These are phyloP conservation scores for Linaria vulgaris DNA, from an alignment of 257 asterid species.

Conservation along the genomic window DNA sequence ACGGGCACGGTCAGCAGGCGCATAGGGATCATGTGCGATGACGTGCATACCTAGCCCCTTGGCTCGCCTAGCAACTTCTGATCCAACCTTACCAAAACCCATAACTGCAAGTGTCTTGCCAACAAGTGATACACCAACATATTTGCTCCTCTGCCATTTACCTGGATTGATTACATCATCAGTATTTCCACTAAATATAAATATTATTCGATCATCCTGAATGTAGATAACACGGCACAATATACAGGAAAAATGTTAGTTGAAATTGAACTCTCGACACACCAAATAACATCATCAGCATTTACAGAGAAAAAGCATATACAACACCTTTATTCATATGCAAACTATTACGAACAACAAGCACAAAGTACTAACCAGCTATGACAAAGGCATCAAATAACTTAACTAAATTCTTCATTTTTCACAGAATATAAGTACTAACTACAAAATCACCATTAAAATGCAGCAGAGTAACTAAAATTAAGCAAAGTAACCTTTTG, in stretches of 20 bases:
- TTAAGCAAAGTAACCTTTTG: not conserved
- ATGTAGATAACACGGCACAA: slow-evolving; percentile 2
- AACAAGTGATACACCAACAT: slow-evolving; percentile 92
- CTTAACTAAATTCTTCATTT: too few relatives aligned
- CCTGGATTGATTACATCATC: slow-evolving; percentile 41
- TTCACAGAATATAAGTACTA: not conserved
- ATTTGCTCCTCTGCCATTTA: slow-evolving; percentile 88
- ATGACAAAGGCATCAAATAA: too few relatives aligned
- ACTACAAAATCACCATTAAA: not conserved
- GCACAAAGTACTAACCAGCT: too few relatives aligned
- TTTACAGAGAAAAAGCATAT: not conserved
- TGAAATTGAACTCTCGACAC: not conserved
- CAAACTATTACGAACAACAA: not conserved
- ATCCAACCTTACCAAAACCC: slow-evolving; percentile 97
- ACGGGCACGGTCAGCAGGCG: slow-evolving; percentile 92
- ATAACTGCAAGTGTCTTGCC: slow-evolving; percentile 93
- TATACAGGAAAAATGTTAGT: too few relatives aligned
- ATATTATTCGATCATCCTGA: not conserved
- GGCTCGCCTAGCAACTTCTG: slow-evolving; percentile 98
- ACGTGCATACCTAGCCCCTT: slow-evolving; percentile 97
- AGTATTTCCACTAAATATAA: not conserved
- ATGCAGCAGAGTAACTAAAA: too few relatives aligned
- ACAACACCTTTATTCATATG: not conserved
- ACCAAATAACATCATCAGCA: slow-evolving; percentile 12
- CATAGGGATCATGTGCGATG: slow-evolving; percentile 92